Conservation (phyloP, 2,329 filamentous ascomycete species). For the Xylaria sp. region DNA sequence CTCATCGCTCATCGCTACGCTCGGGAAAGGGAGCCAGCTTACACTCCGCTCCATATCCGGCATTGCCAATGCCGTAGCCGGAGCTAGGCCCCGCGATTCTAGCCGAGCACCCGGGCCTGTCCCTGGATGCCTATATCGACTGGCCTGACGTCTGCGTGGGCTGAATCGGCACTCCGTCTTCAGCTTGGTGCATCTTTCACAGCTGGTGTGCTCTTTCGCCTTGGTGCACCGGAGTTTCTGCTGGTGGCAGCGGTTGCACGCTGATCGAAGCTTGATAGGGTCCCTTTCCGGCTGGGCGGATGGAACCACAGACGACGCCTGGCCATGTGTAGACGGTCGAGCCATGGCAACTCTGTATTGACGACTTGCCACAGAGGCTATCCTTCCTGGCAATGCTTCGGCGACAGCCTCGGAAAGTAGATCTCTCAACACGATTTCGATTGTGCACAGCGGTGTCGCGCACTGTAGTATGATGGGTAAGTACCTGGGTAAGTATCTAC, state of each 20-base stretch:
- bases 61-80: constrained; percentile 5
- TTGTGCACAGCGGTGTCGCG: background rate
- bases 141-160: constrained; percentile 16
- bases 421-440: background rate
- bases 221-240: constrained; percentile 35
- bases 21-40: constrained; percentile 11
- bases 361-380: background rate
- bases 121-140: background rate
- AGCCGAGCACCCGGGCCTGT: background rate
- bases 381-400: background rate
- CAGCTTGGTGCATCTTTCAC: constrained; percentile 25
- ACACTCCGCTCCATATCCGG: background rate
- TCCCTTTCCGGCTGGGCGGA: background rate
- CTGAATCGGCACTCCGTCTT: constrained; percentile 23
- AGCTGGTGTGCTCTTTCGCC: constrained; percentile 5
- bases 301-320: background rate
- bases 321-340: background rate
- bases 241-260: constrained; percentile 33
- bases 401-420: background rate
- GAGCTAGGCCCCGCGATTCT: constrained; percentile 9
- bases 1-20: background rate
- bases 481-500: background rate
- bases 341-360: background rate
- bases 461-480: too few relatives aligned
- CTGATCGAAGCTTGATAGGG: constrained; percentile 23